Percentiles rank a stretch among this genome's conserved stretches.
Evolutionary conservation across 352 stramenopile species (phyloP).

Genomic region (Phytophthora quininea): DNA sequence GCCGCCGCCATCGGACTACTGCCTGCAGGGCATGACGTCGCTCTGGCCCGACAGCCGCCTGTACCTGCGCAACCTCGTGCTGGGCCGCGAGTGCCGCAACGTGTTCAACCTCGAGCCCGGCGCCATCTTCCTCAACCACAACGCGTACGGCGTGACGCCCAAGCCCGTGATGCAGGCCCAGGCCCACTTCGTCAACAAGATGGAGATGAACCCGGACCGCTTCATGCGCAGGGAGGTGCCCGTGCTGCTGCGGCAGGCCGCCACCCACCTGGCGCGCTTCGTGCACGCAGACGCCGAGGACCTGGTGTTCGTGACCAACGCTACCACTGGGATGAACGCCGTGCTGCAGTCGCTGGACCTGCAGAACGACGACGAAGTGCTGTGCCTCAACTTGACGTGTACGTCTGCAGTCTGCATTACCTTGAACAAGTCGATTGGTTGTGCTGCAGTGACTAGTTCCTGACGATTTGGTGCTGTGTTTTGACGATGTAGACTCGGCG

Average conservation of each 20-base stretch:
- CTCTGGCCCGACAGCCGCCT: slow-evolving; percentile 68
- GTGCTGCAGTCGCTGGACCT: slow-evolving; percentile 86
- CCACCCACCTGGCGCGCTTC: slow-evolving; percentile 67
- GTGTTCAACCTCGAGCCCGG: slow-evolving; percentile 86
- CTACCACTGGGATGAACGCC: slow-evolving; percentile 84
- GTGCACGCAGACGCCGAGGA: slow-evolving; percentile 78
- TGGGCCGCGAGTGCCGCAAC: slow-evolving; percentile 71
- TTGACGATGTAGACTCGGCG: slow-evolving; percentile 58
- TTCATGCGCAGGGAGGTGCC: slow-evolving; percentile 79
- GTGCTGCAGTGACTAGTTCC: too few species aligned
- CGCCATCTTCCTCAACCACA: slow-evolving; percentile 84
- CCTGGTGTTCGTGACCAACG: slow-evolving; percentile 88
- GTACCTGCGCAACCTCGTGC: slow-evolving; percentile 61
- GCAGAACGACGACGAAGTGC: slow-evolving; percentile 87
- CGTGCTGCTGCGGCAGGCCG: slow-evolving; percentile 65
- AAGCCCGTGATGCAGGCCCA: slow-evolving; percentile 84
- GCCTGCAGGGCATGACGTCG: slow-evolving; percentile 60
- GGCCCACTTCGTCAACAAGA: slow-evolving; percentile 86
- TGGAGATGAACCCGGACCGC: slow-evolving; percentile 88
- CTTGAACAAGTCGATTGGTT: too few species aligned
- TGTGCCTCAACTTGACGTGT: slow-evolving; percentile 90
- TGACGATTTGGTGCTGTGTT: neutral
- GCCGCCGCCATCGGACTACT: slow-evolving; percentile 2
- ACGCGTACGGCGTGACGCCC: slow-evolving; percentile 75
- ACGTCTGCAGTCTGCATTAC: slow-evolving; percentile 18